Conservation (phyloP, 2,329 filamentous ascomycete species). For the Trichoderma semiorbis region DNA sequence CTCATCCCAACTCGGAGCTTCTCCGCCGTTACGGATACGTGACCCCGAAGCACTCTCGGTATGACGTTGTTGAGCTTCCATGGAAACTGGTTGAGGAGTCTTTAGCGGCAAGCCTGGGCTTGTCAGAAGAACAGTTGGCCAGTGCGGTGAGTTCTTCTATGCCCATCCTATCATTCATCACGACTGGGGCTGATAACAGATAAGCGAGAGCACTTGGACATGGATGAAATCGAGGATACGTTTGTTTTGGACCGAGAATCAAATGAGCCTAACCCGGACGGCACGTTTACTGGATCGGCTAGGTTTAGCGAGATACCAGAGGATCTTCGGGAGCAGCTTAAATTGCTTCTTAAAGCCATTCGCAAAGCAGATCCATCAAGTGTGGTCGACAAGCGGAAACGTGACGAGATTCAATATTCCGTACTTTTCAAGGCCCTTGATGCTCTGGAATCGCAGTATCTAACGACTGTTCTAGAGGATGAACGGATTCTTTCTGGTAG, state of each 20-base stretch:
- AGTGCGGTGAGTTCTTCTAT: slow-evolving; percentile 39
- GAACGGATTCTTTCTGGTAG: slow-evolving; percentile 33
- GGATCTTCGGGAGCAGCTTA: slow-evolving; percentile 51
- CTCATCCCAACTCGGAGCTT: slow-evolving; percentile 77
- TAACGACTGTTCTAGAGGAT: slow-evolving; percentile 42
- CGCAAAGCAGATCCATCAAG: slow-evolving; percentile 42
- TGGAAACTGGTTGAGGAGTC: slow-evolving; percentile 55
- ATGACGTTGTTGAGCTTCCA: slow-evolving; percentile 79
- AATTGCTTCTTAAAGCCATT: slow-evolving; percentile 46
- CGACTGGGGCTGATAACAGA: background rate
- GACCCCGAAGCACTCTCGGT: slow-evolving; percentile 70
- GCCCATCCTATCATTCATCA: background rate
- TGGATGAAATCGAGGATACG: slow-evolving; percentile 68
- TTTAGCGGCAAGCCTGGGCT: slow-evolving; percentile 37
- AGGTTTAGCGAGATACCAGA: slow-evolving; percentile 43
- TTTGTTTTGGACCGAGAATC: slow-evolving; percentile 64
- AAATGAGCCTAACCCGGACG: slow-evolving; percentile 49
- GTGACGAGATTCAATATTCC: slow-evolving; percentile 44
- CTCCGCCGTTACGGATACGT: slow-evolving; percentile 84
- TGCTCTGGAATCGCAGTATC: slow-evolving; percentile 39
- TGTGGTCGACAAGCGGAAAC: slow-evolving; percentile 47
- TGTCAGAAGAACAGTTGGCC: slow-evolving; percentile 38
- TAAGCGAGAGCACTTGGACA: slow-evolving; percentile 49
- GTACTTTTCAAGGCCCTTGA: slow-evolving; percentile 40
- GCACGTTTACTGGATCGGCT: slow-evolving; percentile 39